Evolutionary conservation across 108 stramenopile genomes (phyloP), one percentile per base, ranked within the genome.

Genomic region (Nannochloropsis salina): DNA sequence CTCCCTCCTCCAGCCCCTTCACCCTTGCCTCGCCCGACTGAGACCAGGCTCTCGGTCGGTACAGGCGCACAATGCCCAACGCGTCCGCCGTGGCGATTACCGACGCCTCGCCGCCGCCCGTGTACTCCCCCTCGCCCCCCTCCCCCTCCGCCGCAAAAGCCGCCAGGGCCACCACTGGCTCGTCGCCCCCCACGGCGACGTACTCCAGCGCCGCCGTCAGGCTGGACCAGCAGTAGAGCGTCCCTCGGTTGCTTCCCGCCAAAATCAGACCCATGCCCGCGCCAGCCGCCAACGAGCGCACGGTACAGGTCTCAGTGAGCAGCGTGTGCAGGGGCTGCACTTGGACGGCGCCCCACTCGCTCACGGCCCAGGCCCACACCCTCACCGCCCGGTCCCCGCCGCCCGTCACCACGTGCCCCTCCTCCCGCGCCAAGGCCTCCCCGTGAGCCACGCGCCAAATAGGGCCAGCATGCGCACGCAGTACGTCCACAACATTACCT

Each of bases 351-450:
- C 61, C 61, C 61, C 61, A 74, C 6, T 74, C 61, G 61, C n/a
- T n/a, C 61, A 74, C n/a, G 15, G 3, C 20, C 61, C 61, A 74
- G 8, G 61, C 15, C 61, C 61, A 74, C 4, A 74, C 8, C 61
- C n/a, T 74, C 20, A 74, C 61, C n/a, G 61, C n/a, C n/a, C 61
- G 61, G n/a, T 74, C 61, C 61, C 61, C 6, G 3, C 61, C 61
- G 15, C 61, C 61, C 3, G 61, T 74, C 15, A 74, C n/a, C 61
- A 74, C 15, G n/a, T 74, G 61, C 61, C 61, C 61, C n/a, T 74
- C 61, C 61, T 74, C 61, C 61, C 61, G 61, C n/a, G 61, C 61
- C 61, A 74, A 74, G 61, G 61, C 61, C 61, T 74, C 61, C n/a
- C 61, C 61, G 3, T 74, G 61, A 4, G 61, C 61, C 6, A 74